These are phyloP conservation scores for Ligustrum vulgare DNA, from an alignment of 257 asterid genomes.

Conservation along the genomic window DNA sequence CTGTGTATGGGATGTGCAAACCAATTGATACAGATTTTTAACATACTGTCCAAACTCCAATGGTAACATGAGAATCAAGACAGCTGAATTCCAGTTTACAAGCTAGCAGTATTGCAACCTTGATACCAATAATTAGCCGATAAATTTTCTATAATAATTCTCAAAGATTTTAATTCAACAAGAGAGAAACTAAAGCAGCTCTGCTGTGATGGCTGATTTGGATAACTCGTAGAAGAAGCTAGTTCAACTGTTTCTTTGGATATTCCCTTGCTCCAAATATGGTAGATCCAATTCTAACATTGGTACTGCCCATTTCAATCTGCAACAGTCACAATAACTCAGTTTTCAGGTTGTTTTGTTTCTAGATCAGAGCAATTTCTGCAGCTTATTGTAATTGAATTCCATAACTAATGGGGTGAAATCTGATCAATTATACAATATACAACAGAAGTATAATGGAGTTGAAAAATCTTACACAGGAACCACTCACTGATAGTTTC, in stretches of 20 bases:
- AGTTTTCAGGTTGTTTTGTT: conserved; percentile 5
- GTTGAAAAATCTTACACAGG: neutral
- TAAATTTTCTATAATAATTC: neutral
- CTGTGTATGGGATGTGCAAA: neutral
- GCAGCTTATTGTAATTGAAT: neutral
- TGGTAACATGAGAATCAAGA: neutral
- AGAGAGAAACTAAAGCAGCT: conserved; percentile 14
- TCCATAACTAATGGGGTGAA: neutral
- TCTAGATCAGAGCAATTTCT: neutral
- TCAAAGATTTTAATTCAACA: neutral
- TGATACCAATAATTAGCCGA: neutral
- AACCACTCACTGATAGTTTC: neutral
- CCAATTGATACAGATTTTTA: neutral
- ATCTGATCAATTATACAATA: neutral
- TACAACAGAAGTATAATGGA: neutral
- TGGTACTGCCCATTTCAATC: conserved; percentile 97
- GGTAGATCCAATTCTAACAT: conserved; percentile 95
- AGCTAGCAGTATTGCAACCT: neutral
- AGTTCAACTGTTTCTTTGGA: conserved; percentile 46
- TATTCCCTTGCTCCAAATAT: conserved; percentile 95
- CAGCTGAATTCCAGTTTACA: neutral
- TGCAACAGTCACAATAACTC: conserved; percentile 36
- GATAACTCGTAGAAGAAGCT: conserved; percentile 1
- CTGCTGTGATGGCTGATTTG: neutral
- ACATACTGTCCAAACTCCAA: neutral